Evolutionary conservation across 345 rosid species (phyloP).

Genomic region (Pistacia integerrima): DNA sequence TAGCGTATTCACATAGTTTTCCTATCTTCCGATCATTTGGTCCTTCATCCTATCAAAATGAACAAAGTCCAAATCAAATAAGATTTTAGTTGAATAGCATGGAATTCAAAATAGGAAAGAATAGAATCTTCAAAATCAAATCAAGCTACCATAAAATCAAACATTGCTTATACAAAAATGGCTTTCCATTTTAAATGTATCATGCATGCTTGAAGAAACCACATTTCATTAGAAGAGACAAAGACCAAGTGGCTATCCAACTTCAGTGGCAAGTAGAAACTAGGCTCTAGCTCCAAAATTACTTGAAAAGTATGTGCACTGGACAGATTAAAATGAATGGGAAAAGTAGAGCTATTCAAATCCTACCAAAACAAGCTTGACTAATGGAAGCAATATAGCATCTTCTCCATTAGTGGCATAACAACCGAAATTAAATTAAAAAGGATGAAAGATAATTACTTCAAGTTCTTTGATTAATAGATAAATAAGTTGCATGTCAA

Average conservation of each 20-base stretch:
- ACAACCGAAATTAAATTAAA: background rate
- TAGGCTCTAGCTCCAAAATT: background rate
- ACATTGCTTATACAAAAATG: background rate
- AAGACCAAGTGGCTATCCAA: background rate
- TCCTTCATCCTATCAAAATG: slow-evolving; percentile 72
- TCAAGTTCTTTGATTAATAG: slow-evolving; percentile 3
- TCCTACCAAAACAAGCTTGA: background rate
- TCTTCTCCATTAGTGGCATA: background rate
- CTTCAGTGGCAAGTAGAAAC: background rate
- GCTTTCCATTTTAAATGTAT: background rate
- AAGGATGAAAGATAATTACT: background rate
- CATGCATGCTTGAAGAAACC: background rate
- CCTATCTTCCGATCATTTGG: slow-evolving; percentile 90
- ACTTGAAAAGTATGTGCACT: too few relatives aligned
- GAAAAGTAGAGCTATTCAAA: background rate
- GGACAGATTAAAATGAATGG: background rate
- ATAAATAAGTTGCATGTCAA: slow-evolving; percentile 9
- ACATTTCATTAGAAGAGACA: background rate
- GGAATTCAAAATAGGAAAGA: slow-evolving; percentile 8
- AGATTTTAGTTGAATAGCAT: background rate
- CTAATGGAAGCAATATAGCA: background rate
- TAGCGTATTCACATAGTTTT: slow-evolving; percentile 94
- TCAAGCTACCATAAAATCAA: background rate
- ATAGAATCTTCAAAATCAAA: background rate
- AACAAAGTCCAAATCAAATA: slow-evolving; percentile 14